Conservation (phyloP, 139 green algal genomes). For the Micractinium sp. region DNA sequence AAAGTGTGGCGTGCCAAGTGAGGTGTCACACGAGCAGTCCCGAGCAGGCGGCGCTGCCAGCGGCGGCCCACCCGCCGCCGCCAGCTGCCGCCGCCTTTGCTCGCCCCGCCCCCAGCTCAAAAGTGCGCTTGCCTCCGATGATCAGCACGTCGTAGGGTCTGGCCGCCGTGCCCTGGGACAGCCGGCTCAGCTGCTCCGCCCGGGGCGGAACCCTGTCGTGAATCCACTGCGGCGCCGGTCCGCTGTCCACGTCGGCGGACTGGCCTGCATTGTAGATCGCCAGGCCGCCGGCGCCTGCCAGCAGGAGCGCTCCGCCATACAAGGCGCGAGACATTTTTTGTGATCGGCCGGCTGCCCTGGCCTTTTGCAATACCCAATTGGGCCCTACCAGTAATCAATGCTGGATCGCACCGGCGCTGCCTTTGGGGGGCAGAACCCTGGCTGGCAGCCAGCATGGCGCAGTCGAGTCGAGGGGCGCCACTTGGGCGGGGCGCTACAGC, state of each 20-base stretch:
- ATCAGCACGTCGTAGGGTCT: conserved; percentile 89
- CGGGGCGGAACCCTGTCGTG: conserved; percentile 49
- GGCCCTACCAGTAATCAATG: too few relatives aligned
- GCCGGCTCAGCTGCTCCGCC: conserved; percentile 48
- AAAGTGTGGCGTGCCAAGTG: background rate
- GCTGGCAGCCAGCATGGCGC: too few relatives aligned
- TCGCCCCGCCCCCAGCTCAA: background rate
- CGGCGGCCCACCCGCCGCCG: background rate
- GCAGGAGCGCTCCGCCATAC: background rate
- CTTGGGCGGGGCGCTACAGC: too few relatives aligned
- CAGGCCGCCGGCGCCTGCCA: background rate
- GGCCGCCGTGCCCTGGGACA: conserved; percentile 46
- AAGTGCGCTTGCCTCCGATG: conserved; percentile 63
- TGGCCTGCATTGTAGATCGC: background rate
- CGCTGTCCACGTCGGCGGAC: background rate
- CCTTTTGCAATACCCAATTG: too few relatives aligned
- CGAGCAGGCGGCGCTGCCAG: background rate
- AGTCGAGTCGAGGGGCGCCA: too few relatives aligned
- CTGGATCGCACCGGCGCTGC: too few relatives aligned
- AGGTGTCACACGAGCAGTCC: background rate
- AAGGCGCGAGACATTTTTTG: too few relatives aligned
- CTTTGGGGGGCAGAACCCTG: too few relatives aligned
- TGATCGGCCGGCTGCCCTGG: too few relatives aligned
- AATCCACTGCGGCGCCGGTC: background rate
- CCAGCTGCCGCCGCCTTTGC: background rate